Evolutionary conservation across 1,284 basidiomycete species (phyloP), one percentile per base, ranked within the genome.

Genomic region (Ganoderma resinaceum): DNA sequence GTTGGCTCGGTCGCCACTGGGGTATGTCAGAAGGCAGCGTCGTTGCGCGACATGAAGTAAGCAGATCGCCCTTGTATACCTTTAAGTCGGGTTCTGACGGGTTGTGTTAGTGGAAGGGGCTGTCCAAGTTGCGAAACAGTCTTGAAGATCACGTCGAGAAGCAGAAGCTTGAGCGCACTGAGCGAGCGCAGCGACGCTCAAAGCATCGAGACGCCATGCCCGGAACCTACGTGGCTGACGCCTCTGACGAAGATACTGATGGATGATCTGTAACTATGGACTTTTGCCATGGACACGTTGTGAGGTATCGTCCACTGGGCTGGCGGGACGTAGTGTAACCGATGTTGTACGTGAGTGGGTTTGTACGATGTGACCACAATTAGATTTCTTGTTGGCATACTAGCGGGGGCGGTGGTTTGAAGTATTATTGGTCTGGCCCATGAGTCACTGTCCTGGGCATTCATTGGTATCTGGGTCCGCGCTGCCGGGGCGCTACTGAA

Each of bases 91-190:
- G n/a, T 23, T 26, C 52, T 60, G 9, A 68, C 26, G 3, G 35
- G 42, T 8, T 18, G 16, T 38, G 35, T 14, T n/a, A 98, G 81
- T 98, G 95, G 95, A 97, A 96, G 80, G 95, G 95, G 1, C 82
- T 95, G 61, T 87, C 88, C 1, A 97, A 95, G 79, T 87, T 90
- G 79, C 80, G 81, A 3, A 83, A 87, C 35, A 82, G 81, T 5
- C 77, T 97, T 59, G 92, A 95, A 77, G 95, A 97, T 77, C 91
- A 89, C 84, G 85, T 87, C 0, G 91, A 91, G 79, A 92, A 88
- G 75, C 76, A 78, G 65, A 73, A 71, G 61, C 73, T 70, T 12
- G 84, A 87, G 68, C 68, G 75, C 2, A 71, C 70, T 0, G 79
- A 81, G 29, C 67, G 73, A 18, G 69, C 71, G 7, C 67, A 66